phyloP scores from a whole-genome alignment of 78 protist species.

The Dictyostelium citrinum region DNA sequence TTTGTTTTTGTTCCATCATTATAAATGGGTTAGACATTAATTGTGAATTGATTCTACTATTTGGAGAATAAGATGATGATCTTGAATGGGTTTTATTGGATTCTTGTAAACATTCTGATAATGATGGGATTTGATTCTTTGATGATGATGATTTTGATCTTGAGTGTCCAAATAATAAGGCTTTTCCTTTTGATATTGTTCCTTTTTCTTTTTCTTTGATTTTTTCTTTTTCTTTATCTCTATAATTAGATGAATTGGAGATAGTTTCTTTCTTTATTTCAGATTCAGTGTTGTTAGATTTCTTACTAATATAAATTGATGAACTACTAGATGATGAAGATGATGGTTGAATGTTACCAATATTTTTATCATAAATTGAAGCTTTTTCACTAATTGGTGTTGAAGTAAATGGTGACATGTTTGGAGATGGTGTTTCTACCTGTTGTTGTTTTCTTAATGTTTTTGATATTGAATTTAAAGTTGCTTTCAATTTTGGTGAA shows the following conservation, averaged over 20 bases:
- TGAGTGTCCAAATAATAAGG: background rate
- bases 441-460: background rate
- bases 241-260: background rate
- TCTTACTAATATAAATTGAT: background rate
- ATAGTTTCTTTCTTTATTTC: background rate
- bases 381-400: background rate
- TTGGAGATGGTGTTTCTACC: background rate
- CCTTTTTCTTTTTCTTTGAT: background rate
- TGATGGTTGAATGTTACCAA: background rate
- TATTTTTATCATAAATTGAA: background rate
- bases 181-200: background rate
- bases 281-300: background rate
- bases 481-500: conserved; percentile 25
- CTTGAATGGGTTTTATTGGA: background rate
- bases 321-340: background rate
- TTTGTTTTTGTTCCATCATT: background rate
- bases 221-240: background rate
- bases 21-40: background rate
- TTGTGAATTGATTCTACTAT: background rate
- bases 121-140: background rate
- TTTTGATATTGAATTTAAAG: background rate
- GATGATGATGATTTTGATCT: background rate
- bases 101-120: background rate
- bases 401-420: background rate
- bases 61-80: conserved; percentile 3